Evolutionary conservation across 441 rosid species (phyloP), one percentile per base, ranked within the genome.

Genomic region (Dalechampia spathulata): DNA sequence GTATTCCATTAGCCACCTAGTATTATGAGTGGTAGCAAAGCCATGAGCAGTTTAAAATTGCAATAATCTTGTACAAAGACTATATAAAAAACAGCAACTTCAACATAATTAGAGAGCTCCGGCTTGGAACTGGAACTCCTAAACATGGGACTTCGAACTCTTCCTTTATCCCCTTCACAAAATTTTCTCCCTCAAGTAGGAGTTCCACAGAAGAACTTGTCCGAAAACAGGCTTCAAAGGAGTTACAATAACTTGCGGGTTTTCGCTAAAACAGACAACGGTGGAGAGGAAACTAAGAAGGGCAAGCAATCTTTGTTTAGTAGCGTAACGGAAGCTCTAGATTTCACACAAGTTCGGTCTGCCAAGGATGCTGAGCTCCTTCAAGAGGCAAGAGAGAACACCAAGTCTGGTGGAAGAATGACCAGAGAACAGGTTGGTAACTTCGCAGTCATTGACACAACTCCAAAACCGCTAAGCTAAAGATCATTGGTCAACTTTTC

Each of bases 321-420:
- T 45, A 73, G 77, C 22, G 74, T 85, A 21, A 72, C 89, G 0
- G 97, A 85, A 21, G 98, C 95, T 55, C 83, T 88, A 6, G 96
- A 88, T 61, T 91, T 91, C 69, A 70, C 93, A 3, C 86, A 86
- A 57, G 91, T 84, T 49, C 75, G 98, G 58, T 86, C 95, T 5
- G 72, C 57, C 21, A 57, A 81, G 65, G 96, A 91, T 60, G 96
- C 93, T 1, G 80, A 74, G 20, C 95, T 91, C 61, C 78, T 91
- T 8, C 78, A 78, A 2, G 86, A 81, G 28, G 96, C 96, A 6
- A 82, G 93, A 56, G 73, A 74, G 50, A 72, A 82, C 58, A 91
- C 96, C 61, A 73, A 21, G 64, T 77, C 95, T 11, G 98, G 98
- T 42, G 75, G 63, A 11, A 69, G 58, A 49, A 88, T 91, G 95